Base-by-base conservation (phyloP, 2,329 filamentous ascomycete species). In the Helicocarpus griseus region DNA sequence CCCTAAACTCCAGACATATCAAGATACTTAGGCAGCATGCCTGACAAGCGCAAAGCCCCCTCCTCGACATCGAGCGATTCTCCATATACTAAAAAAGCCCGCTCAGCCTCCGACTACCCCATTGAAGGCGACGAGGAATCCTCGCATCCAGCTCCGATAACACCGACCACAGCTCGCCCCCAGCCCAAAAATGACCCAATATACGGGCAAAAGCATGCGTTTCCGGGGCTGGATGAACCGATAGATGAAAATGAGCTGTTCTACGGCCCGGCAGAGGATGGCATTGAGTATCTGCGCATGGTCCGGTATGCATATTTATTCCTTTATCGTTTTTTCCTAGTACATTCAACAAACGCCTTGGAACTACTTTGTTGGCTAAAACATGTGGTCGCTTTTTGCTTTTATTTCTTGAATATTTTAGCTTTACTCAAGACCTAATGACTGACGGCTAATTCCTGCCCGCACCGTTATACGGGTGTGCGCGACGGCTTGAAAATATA, bases 151-250 rank as follows among this genome's bases (percentile, higher is more conserved):
- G 56, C 47, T 39, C 36, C 55, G 22, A 59, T 58, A 4, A 56
- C 36, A 13, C 40, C 40, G 8, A 24, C 49, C 13, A 19, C 51
- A 17, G 17, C 22, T 46, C 60, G 71, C 53, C 31, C 19, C 1
- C 68, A 69, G 49, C 71, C 74, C 22, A 69, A 69, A 39, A 66
- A 82, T 53, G 78, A 88, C 63, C 77, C 80, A 8, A 78, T 80
- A 2, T 87, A 82, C 66, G 86, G 86, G 38, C 85, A 88, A 68
- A 80, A 82, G 66, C 81, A 81, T 60, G 85, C 85, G 40, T 86
- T 89, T 59, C 82, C 84, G 5, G 77, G 77, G n/a, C 68, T 80
- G 13, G 77, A 80, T 43, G 73, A 77, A 54, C 53, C 63, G 38
- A 59, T 57, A n/a, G 65, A 72, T 3, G 68, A 64, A 8, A 77